Conservation (phyloP, 495 filamentous ascomycete genomes). For the Aspergillus sparsus region DNA sequence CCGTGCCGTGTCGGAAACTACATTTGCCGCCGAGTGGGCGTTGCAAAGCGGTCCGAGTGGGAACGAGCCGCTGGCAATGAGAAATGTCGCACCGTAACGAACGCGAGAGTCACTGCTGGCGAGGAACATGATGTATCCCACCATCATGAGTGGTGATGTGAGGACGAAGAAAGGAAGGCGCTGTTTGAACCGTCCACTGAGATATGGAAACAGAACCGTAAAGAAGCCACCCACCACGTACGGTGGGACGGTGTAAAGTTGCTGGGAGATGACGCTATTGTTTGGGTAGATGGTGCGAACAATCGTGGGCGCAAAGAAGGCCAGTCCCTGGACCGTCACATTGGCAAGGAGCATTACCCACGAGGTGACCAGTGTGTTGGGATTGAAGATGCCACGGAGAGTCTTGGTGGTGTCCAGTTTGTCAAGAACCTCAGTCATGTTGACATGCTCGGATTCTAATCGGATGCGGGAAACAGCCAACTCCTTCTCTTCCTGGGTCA, state of each 20-base stretch:
- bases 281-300: background rate
- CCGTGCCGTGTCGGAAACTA: conserved; percentile 12
- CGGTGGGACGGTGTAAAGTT: background rate
- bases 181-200: background rate
- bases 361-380: background rate
- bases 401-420: background rate
- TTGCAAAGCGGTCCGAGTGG: conserved; percentile 10
- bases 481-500: background rate
- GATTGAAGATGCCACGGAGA: background rate
- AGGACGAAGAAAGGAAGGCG: background rate
- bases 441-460: background rate
- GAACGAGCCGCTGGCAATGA: background rate
- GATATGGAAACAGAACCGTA: background rate
- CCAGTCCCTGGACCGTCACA: background rate
- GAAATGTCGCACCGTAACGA: background rate
- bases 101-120: background rate
- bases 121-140: background rate
- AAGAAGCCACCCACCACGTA: background rate
- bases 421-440: background rate
- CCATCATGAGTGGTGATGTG: background rate
- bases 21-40: conserved; percentile 10
- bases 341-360: background rate
- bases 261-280: background rate
- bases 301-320: background rate
- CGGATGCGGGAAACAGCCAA: background rate